A percentile compares a stretch with the other conserved stretches of the same genome.
Conservation (phyloP, 225 moss, liverwort and hornwort genomes). For the Bryum argenteum region DNA sequence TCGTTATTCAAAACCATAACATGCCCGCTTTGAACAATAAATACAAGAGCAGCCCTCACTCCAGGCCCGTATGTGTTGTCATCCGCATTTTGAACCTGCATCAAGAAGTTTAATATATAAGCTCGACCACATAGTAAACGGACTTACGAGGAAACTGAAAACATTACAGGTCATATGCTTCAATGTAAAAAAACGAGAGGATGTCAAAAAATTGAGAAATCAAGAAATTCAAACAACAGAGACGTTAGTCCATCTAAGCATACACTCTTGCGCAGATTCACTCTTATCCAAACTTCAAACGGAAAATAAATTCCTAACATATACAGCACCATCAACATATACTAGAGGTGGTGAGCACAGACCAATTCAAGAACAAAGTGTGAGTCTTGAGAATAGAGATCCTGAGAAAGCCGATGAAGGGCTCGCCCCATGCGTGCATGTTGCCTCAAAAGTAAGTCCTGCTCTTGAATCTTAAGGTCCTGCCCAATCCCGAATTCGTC, state of each 20-base stretch:
- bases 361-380: slow-evolving; percentile 98
- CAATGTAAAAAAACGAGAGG: slow-evolving; percentile 11
- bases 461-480: slow-evolving; percentile 57
- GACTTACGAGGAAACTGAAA: slow-evolving; percentile 5
- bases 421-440: slow-evolving; percentile 99
- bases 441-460: slow-evolving; percentile 79
- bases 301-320: not conserved
- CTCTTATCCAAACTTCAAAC: not conserved
- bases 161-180: not conserved
- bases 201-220: not conserved
- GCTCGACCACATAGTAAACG: slow-evolving; percentile 10
- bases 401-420: slow-evolving; percentile 91
- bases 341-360: slow-evolving; percentile 21
- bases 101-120: slow-evolving; percentile 23
- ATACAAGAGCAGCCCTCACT: slow-evolving; percentile 73
- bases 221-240: not conserved
- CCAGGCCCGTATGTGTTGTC: slow-evolving; percentile 73
- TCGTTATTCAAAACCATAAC: slow-evolving; percentile 88
- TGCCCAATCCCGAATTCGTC: slow-evolving; percentile 92
- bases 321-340: not conserved
- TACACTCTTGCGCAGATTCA: not conserved
- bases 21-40: slow-evolving; percentile 71
- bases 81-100: slow-evolving; percentile 97
- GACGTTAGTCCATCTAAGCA: not conserved
- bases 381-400: slow-evolving; percentile 93